phyloP scores from a whole-genome alignment of 805 yeast species.

The Metschnikowia orientalis region DNA sequence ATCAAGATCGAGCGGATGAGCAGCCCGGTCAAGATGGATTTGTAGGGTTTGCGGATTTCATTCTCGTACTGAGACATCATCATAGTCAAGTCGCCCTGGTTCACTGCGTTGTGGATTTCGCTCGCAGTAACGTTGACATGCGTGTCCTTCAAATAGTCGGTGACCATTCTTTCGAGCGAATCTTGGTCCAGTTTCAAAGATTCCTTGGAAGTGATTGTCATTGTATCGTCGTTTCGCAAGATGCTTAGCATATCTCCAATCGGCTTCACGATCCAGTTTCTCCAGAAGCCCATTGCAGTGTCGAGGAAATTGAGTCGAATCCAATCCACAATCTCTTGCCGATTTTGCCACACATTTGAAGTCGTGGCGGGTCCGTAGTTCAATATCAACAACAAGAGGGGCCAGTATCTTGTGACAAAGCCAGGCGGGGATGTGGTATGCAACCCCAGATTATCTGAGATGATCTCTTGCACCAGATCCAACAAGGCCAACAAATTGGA shows the following conservation, averaged over 20 bases:
- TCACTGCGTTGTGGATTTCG: conserved; percentile 46
- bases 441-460: conserved; percentile 3
- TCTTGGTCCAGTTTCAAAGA: conserved; percentile 74
- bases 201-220: conserved; percentile 75
- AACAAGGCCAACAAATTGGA: conserved; percentile 5
- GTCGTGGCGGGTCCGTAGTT: conserved; percentile 54
- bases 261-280: conserved; percentile 84
- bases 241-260: conserved; percentile 66
- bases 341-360: conserved; percentile 42
- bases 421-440: conserved; percentile 13
- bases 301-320: conserved; percentile 53
- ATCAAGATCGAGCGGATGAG: conserved; percentile 74
- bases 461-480: conserved; percentile 5
- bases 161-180: conserved; percentile 83
- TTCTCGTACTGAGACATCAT: conserved; percentile 78
- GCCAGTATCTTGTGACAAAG: conserved; percentile 55
- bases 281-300: conserved; percentile 62
- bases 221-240: conserved; percentile 74
- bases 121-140: conserved; percentile 16
- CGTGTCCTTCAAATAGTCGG: conserved; percentile 53
- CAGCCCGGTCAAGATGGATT: conserved; percentile 61
- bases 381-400: conserved; percentile 38
- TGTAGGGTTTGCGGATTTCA: conserved; percentile 67
- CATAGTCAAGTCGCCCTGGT: conserved; percentile 72
- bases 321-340: conserved; percentile 55